Conservation (phyloP, 176 grass and related monocot species). For the Dendrocalamus sinicus region DNA sequence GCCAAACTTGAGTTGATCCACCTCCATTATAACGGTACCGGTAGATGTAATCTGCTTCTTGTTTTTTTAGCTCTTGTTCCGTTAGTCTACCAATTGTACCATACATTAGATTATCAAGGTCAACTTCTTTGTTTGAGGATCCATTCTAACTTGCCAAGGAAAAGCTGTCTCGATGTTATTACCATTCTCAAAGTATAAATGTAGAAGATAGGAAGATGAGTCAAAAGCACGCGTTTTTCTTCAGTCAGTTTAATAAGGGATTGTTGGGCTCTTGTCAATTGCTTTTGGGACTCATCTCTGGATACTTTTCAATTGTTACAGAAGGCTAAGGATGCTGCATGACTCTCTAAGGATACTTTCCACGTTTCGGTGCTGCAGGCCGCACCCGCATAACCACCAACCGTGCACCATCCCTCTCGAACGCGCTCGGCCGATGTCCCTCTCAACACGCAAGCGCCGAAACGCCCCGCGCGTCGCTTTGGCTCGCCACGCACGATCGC, state of each 20-base stretch:
- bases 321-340: neutral
- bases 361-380: no score
- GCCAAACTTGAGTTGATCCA: conserved; percentile 97
- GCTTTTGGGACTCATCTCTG: conserved; percentile 20
- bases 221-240: conserved; percentile 17
- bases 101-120: conserved; percentile 79
- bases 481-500: no score
- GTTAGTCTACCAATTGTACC: conserved; percentile 67
- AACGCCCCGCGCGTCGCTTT: no score
- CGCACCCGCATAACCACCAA: no score
- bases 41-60: conserved; percentile 97
- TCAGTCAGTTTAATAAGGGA: conserved; percentile 5
- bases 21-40: conserved; percentile 94
- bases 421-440: no score
- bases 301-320: conserved; percentile 29
- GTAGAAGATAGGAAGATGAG: conserved; percentile 2
- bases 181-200: conserved; percentile 20
- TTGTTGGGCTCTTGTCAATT: conserved; percentile 1
- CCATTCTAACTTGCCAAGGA: conserved; percentile 89
- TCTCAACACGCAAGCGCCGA: no score
- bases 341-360: conserved; percentile 14
- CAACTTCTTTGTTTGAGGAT: conserved; percentile 83
- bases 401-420: no score
- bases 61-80: conserved; percentile 86
- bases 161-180: conserved; percentile 8